Base-by-base conservation (phyloP, 306 rosid genomes). In the Comarum palustre region DNA sequence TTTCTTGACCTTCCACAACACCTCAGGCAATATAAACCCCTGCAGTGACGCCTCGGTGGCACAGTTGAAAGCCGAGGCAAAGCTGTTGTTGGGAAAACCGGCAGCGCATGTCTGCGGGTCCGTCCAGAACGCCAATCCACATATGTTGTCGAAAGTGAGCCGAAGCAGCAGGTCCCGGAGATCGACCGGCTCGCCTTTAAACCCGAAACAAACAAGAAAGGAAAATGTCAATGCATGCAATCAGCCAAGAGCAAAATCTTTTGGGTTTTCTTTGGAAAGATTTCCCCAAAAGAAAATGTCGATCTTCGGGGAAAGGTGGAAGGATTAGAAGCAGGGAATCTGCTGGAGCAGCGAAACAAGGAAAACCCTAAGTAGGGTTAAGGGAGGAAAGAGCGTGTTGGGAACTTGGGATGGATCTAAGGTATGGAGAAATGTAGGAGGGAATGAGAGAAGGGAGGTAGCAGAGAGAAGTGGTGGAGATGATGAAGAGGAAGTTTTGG, bases 21-120 rank as follows among this genome's bases (percentile, higher is more conserved):
- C 81, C 72, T 93, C 87, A 0, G 97, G 98, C 45, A 93, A 54
- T 17, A 93, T 93, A 55, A 90, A 93, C 66, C 98, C 72, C 2
- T 93, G 98, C 1, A 90, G 92, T 1, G 97, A 47, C 34, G 98
- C 98, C 36, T 93, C 97, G 0, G 98, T 93, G 81, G 98, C 98
- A 50, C 84, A 76, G 25, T 93, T 97, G 0, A 93, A 93, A 42
- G 98, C 97, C 13, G 77, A 60, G 0, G 98, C 89, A 48, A 93
- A 93, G 29, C 69, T 36, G 8, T 93, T 93, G 0, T 85, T 87
- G 0, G 97, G 96, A 2, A 87, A 63, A 2, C 85, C 97, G 0
- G 67, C 47, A 0, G 82, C 92, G 11, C 97, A 89, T 0, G 98
- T 93, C 24, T 89, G 82, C 0, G 98, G 96, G 15, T 93, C 98